Conservation (phyloP, 768 basidiomycete species). For the Macrolepiota dolichaula region DNA sequence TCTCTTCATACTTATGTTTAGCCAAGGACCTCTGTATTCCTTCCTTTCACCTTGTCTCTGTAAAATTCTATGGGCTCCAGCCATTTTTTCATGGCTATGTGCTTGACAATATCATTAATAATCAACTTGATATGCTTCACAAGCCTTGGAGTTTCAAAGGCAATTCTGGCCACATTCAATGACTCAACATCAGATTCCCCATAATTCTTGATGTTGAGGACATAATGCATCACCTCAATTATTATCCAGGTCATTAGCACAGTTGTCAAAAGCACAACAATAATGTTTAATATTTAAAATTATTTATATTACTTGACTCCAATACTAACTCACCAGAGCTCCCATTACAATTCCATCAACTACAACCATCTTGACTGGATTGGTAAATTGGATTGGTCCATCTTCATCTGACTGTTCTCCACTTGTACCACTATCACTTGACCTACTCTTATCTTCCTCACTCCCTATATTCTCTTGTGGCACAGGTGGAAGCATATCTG, state of each 20-base stretch:
- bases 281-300: background rate
- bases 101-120: background rate
- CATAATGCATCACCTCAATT: background rate
- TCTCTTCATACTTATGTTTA: too few relatives aligned
- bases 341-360: slow-evolving; percentile 17
- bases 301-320: background rate
- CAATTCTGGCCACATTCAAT: background rate
- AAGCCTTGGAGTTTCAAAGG: background rate
- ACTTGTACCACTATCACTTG: background rate
- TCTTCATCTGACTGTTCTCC: slow-evolving; percentile 1
- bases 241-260: background rate
- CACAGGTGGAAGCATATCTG: background rate
- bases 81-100: background rate
- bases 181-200: background rate
- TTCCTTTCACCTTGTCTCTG: background rate
- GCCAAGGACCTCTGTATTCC: too few relatives aligned
- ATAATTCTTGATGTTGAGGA: background rate
- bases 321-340: background rate
- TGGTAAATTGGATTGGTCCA: slow-evolving; percentile 1
- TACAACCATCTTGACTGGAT: slow-evolving; percentile 11
- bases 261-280: slow-evolving; percentile 6
- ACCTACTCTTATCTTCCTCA: background rate
- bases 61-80: background rate
- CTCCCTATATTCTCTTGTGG: background rate
- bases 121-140: background rate